Conservation (phyloP, 2,329 filamentous ascomycete genomes). For the Lachnellula occidentalis region DNA sequence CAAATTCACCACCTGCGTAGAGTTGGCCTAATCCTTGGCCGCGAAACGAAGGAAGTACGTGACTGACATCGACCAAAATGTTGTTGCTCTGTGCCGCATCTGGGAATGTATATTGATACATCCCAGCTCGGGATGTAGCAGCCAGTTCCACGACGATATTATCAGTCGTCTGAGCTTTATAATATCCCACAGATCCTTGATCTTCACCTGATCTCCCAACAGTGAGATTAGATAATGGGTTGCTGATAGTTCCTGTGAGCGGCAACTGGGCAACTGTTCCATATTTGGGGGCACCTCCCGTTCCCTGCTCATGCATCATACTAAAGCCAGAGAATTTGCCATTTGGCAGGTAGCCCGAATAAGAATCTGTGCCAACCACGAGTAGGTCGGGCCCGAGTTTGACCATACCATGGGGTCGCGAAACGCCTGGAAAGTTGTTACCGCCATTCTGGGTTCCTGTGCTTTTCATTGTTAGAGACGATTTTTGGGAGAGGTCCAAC, state of each 20-base stretch:
- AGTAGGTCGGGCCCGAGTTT: constrained; percentile 38
- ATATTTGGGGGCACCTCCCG: constrained; percentile 65
- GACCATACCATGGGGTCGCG: constrained; percentile 40
- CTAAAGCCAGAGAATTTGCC: constrained; percentile 56
- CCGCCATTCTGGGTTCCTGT: constrained; percentile 38
- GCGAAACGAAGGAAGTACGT: constrained; percentile 58
- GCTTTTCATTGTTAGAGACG: constrained; percentile 8
- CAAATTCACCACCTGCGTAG: constrained; percentile 56
- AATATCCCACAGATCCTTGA: constrained; percentile 54
- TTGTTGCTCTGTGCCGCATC: constrained; percentile 32
- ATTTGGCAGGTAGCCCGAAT: constrained; percentile 46
- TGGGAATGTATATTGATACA: constrained; percentile 59
- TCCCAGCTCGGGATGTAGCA: constrained; percentile 49
- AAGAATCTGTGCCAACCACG: constrained; percentile 43
- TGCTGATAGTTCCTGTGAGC: constrained; percentile 41
- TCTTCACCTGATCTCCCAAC: constrained; percentile 48
- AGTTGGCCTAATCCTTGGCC: constrained; percentile 56
- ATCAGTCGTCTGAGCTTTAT: constrained; percentile 49
- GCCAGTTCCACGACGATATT: constrained; percentile 53
- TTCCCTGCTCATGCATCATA: constrained; percentile 62
- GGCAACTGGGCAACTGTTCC: constrained; percentile 59
- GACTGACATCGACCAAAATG: constrained; percentile 30
- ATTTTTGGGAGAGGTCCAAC: background rate
- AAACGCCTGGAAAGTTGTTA: constrained; percentile 40
- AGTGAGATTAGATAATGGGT: constrained; percentile 53